Percentiles rank a stretch among this genome's conserved stretches.
phyloP scores from a whole-genome alignment of 805 yeast genomes.

The Komagataella phaffii region DNA sequence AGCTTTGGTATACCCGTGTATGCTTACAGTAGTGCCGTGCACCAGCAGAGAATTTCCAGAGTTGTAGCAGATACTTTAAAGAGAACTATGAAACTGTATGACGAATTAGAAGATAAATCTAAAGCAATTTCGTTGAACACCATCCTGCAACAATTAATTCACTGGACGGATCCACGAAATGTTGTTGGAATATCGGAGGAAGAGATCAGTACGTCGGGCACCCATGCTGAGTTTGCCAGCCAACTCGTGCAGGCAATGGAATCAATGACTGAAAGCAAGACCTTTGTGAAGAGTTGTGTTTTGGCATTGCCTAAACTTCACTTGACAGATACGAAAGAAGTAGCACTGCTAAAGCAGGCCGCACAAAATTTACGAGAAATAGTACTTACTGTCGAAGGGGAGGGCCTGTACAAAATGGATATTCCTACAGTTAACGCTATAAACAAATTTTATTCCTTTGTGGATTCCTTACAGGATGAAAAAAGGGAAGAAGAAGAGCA shows the following conservation, averaged over 20 bases:
- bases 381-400: background rate
- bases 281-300: background rate
- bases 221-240: conserved; percentile 43
- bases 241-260: conserved; percentile 13
- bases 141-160: conserved; percentile 56
- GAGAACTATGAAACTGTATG: conserved; percentile 34
- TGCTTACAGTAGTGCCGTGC: conserved; percentile 59
- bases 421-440: background rate
- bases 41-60: conserved; percentile 52
- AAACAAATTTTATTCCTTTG: background rate
- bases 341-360: background rate
- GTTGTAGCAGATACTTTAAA: conserved; percentile 55
- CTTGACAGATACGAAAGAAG: background rate
- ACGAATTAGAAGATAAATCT: conserved; percentile 20
- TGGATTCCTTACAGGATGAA: background rate
- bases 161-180: conserved; percentile 77
- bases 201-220: conserved; percentile 24
- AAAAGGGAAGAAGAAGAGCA: background rate
- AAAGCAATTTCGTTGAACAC: conserved; percentile 27
- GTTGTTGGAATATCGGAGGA: conserved; percentile 35
- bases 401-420: background rate
- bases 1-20: conserved; percentile 84
- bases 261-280: background rate
- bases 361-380: background rate
- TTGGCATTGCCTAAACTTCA: background rate